Evolutionary conservation across 306 rosid genomes (phyloP).

Genomic region (Styphnolobium japonicum): DNA sequence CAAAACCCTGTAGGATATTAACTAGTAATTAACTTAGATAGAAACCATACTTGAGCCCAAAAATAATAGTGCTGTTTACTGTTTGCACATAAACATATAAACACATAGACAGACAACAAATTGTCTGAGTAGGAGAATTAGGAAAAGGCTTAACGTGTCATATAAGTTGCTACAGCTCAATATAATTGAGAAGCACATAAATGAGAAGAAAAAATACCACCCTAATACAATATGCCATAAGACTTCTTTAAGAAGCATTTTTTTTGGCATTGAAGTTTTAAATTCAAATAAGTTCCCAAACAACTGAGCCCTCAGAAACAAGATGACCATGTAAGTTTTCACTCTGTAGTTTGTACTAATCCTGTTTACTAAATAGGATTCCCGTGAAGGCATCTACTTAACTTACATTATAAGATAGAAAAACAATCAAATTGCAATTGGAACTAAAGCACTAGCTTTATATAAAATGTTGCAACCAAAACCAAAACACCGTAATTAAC

Average conservation of each 20-base stretch:
- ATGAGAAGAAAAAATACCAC: not conserved
- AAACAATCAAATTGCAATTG: not conserved
- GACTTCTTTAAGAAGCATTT: not conserved
- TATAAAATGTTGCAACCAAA: not conserved
- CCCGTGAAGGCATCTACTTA: not conserved
- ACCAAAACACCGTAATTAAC: not conserved
- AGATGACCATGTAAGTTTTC: not conserved
- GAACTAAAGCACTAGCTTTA: not conserved
- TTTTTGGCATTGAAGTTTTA: not conserved
- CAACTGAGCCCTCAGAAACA: not conserved
- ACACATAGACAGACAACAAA: not conserved
- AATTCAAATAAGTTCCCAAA: constrained; percentile 4
- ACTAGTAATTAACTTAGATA: constrained; percentile 20
- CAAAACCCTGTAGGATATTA: constrained; percentile 66
- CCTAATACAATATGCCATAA: not conserved
- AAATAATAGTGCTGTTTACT: not conserved
- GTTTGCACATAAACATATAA: not conserved
- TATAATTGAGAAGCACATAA: not conserved
- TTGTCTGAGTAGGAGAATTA: not conserved
- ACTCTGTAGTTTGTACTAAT: not conserved
- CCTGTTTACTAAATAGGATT: not conserved
- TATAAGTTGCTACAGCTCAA: constrained; percentile 9
- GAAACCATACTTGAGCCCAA: not conserved
- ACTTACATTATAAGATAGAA: not conserved
- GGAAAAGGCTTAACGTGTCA: constrained; percentile 17